Base-by-base conservation (phyloP, 176 grass and related monocot species). In the Miscanthus lutarioriparius region DNA sequence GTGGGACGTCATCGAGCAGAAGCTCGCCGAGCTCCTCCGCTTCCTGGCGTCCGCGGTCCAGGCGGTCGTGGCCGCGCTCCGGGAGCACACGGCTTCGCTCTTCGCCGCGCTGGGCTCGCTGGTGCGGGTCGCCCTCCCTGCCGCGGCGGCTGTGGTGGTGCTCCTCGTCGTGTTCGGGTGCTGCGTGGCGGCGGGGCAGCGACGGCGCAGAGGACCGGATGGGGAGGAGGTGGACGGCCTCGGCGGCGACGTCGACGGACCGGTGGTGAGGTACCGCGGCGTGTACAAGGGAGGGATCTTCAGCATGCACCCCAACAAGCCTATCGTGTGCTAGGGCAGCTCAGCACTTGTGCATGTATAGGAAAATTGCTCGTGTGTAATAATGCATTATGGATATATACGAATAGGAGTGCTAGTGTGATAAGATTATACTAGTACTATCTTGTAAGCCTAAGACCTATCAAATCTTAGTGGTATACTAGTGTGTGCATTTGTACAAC, bases 261-360 rank as follows among this genome's bases (percentile, higher is more conserved):
- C 69, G n/a, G 69, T 71, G 37, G 38, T 71, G 37, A 43, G 0
- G 5, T 71, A 26, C 22, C 69, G 69, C 69, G 38, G 38, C 22
- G 11, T 77, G 67, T 80, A 66, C 23, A 74, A 3, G 28, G 84
- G 84, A 80, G 77, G 84, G 33, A 51, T 86, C 25, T 86, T 80
- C 68, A 80, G 77, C 70, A 19, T 86, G 77, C 84, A 86, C n/a
- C 76, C 85, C 33, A 74, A 80, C 25, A 86, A 86, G 1, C 69
- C 77, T 45, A 25, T 86, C 8, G 43, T 80, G 44, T 27, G 76
- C 56, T 79, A 86, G 67, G 30, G 15, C 73, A 69, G 35, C 19
- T 67, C 19, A 22, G 3, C 32, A 20, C 15, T 67, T 8, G 13
- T 9, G 5, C 15, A 66, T 30, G 2, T 59, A 11, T 26, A 25